phyloP scores from a whole-genome alignment of 2,329 filamentous ascomycete genomes.

The Claviceps paspali region DNA sequence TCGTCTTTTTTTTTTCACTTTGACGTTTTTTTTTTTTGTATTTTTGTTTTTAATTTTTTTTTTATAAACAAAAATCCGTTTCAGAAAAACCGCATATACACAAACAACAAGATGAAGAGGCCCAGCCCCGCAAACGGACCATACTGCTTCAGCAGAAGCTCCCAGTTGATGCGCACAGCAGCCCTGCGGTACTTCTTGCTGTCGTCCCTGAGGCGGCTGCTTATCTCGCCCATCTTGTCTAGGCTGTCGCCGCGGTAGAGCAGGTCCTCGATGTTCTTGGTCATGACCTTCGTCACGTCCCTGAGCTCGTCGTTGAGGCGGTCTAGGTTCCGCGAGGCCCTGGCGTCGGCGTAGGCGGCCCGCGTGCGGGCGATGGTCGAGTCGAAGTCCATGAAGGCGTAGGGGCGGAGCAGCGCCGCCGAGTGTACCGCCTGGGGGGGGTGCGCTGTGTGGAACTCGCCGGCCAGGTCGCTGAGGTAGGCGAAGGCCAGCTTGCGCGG shows the following conservation, averaged over 20 bases:
- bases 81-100: slow-evolving; percentile 90
- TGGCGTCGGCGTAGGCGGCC: slow-evolving; percentile 82
- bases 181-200: slow-evolving; percentile 88
- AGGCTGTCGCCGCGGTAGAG: slow-evolving; percentile 87
- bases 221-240: slow-evolving; percentile 95
- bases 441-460: slow-evolving; percentile 85
- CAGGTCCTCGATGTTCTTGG: slow-evolving; percentile 97
- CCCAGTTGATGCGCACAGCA: slow-evolving; percentile 95
- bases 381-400: slow-evolving; percentile 96
- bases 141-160: slow-evolving; percentile 90
- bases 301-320: slow-evolving; percentile 93
- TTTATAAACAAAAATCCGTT: too few relatives aligned
- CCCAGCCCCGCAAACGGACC: slow-evolving; percentile 74
- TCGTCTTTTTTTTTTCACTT: background rate
- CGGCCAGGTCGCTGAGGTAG: slow-evolving; percentile 82
- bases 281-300: slow-evolving; percentile 99
- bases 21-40: slow-evolving; percentile 1
- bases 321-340: slow-evolving; percentile 83
- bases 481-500: slow-evolving; percentile 97
- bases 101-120: slow-evolving; percentile 69
- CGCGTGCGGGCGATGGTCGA: slow-evolving; percentile 90
- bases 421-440: slow-evolving; percentile 56
- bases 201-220: slow-evolving; percentile 73
- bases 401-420: slow-evolving; percentile 58
- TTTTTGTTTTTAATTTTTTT: background rate